Base-by-base conservation (phyloP, 2,329 filamentous ascomycete species). In the Fusarium nematophilum region DNA sequence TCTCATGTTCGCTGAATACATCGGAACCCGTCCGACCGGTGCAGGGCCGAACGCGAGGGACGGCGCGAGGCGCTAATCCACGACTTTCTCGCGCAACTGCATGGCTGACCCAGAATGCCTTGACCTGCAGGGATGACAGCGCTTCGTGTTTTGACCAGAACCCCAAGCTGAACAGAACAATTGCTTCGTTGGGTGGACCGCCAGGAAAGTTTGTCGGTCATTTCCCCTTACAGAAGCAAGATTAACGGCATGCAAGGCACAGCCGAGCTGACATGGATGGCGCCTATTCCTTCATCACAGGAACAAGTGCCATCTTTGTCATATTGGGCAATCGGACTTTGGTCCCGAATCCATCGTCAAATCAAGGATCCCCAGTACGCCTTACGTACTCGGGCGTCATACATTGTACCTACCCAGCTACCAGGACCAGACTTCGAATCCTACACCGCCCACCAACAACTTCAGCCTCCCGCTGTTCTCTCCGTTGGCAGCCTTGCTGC, bases 391-490 rank as follows among this genome's bases (percentile, higher is more conserved):
- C 27, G 9, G n/a, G 11, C 42, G n/a, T n/a, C n/a, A n/a, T n/a
- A n/a, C n/a, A n/a, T n/a, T n/a, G n/a, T n/a, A n/a, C n/a, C n/a
- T n/a, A 21, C 9, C 10, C 13, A 27, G 17, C 43, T 61, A 63
- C 60, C 60, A 63, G 8, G 64, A 64, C 66, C 66, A 68, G 23
- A 68, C 62, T 25, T 68, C 66, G 3, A 55, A 43, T 17, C 66
- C 66, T 18, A 68, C 66, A 23, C 66, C 66, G n/a, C 54, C 64
- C 51, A 68, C 53, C 25, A 69, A 53, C 25, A 68, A 31, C 30
- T 43, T 64, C 11, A 65, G 17, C 39, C 26, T 56, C 9, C 42
- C 39, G 3, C 10, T 21, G 9, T 25, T 31, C 10, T 42, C 26
- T 9, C 15, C 5, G 10, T 38, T 26, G 21, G 15, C 25, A 8